Conservation (phyloP, 352 stramenopile species). For the Thraustochytrium sp. region DNA sequence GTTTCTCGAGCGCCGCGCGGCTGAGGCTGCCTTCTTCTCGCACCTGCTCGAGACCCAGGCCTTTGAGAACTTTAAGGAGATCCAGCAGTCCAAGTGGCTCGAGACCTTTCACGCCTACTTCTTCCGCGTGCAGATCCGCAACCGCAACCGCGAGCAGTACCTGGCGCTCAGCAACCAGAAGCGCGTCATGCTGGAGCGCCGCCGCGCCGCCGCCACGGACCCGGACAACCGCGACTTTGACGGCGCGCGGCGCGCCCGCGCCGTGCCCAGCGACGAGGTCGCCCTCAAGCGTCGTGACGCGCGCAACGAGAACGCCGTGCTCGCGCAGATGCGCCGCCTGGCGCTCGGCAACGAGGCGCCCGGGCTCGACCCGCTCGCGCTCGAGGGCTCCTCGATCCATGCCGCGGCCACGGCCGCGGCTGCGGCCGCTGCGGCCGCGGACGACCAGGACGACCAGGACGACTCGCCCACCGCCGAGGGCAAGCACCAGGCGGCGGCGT, state of each 20-base stretch:
- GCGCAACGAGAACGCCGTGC: not conserved
- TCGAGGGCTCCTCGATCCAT: too few species aligned
- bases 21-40: conserved; percentile 8
- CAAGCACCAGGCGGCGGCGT: not conserved
- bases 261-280: not conserved
- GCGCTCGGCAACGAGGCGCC: not conserved
- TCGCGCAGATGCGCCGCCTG: not conserved
- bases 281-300: not conserved
- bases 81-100: conserved; percentile 1
- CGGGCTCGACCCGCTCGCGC: not conserved
- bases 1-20: conserved; percentile 6
- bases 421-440: too few species aligned
- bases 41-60: conserved; percentile 14
- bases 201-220: not conserved
- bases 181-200: not conserved
- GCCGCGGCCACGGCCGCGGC: too few species aligned
- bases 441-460: not conserved
- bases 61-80: conserved; percentile 37
- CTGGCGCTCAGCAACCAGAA: not conserved
- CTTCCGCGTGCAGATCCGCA: conserved; percentile 24
- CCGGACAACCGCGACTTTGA: conserved; percentile 36
- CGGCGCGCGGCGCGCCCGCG: not conserved
- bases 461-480: not conserved
- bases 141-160: conserved; percentile 23
- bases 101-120: conserved; percentile 29